phyloP scores from a whole-genome alignment of 352 stramenopile genomes.

The Peronospora farinosa region DNA sequence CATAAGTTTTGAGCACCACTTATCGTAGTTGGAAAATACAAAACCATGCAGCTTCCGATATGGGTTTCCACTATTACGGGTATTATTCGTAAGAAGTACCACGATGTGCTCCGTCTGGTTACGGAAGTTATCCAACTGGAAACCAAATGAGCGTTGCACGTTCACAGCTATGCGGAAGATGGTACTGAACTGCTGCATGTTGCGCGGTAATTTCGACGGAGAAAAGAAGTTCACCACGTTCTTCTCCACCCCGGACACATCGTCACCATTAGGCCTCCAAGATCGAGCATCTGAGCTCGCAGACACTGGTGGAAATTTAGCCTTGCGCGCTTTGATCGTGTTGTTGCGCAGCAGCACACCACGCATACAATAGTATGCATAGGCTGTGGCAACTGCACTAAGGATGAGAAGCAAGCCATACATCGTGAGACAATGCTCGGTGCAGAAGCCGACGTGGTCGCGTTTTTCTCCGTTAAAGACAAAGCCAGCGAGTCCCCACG shows the following conservation, averaged over 20 bases:
- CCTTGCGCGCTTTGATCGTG: constrained; percentile 27
- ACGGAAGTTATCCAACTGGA: constrained; percentile 81
- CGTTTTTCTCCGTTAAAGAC: constrained; percentile 52
- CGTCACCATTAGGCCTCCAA: constrained; percentile 44
- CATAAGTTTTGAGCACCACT: constrained; percentile 84
- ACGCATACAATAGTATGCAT: constrained; percentile 47
- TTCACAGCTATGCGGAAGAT: constrained; percentile 82
- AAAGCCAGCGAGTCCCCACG: constrained; percentile 63
- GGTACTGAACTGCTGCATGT: constrained; percentile 81
- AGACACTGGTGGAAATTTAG: constrained; percentile 49
- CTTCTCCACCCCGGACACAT: constrained; percentile 20
- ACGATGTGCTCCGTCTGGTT: constrained; percentile 98
- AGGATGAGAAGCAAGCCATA: constrained; percentile 51
- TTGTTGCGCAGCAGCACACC: constrained; percentile 28
- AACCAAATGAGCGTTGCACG: constrained; percentile 80
- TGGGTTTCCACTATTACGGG: constrained; percentile 66
- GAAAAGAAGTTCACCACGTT: constrained; percentile 83
- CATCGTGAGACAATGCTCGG: constrained; percentile 48
- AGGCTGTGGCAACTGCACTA: constrained; percentile 28
- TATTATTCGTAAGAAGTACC: constrained; percentile 91
- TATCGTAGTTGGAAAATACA: constrained; percentile 85
- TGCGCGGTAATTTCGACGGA: constrained; percentile 47
- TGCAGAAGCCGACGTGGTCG: constrained; percentile 46
- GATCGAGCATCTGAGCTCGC: constrained; percentile 74
- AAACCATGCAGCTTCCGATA: constrained; percentile 78